Evolutionary conservation across 441 rosid species (phyloP).

Genomic region (Monsonia emarginata): DNA sequence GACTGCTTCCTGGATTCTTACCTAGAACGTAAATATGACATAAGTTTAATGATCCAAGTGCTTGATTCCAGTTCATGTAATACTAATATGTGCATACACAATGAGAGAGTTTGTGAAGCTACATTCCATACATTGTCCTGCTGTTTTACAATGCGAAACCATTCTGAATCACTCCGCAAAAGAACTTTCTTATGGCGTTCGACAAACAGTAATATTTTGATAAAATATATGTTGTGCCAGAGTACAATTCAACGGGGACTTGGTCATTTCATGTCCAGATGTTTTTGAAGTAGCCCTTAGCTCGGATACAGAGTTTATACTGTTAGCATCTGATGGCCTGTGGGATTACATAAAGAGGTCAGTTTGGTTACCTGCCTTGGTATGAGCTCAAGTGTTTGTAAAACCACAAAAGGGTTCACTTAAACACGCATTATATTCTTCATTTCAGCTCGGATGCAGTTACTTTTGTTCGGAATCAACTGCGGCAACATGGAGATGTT

Average conservation of each 20-base stretch:
- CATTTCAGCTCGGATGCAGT: conserved; percentile 68
- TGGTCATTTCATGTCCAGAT: conserved; percentile 73
- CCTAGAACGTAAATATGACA: background rate
- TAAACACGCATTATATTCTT: conserved; percentile 10
- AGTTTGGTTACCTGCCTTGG: conserved; percentile 7
- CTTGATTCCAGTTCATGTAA: too few relatives aligned
- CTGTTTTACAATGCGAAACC: background rate
- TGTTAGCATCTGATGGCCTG: conserved; percentile 84
- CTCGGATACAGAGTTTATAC: conserved; percentile 68
- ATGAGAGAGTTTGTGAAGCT: too few relatives aligned
- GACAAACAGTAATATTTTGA: conserved; percentile 4
- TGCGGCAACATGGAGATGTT: conserved; percentile 79
- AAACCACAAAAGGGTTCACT: background rate
- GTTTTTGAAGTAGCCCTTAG: conserved; percentile 53
- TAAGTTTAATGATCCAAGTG: background rate
- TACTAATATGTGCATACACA: too few relatives aligned
- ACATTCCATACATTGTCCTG: too few relatives aligned
- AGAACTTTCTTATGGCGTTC: background rate
- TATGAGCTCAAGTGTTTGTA: background rate
- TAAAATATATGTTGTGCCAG: conserved; percentile 27
- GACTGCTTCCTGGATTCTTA: background rate
- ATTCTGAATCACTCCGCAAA: background rate
- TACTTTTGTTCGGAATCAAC: conserved; percentile 60
- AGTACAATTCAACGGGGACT: conserved; percentile 55
- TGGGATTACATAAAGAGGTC: conserved; percentile 93